Base-by-base conservation (phyloP, 2,329 filamentous ascomycete genomes). In the Phyllosticta citriasiana region DNA sequence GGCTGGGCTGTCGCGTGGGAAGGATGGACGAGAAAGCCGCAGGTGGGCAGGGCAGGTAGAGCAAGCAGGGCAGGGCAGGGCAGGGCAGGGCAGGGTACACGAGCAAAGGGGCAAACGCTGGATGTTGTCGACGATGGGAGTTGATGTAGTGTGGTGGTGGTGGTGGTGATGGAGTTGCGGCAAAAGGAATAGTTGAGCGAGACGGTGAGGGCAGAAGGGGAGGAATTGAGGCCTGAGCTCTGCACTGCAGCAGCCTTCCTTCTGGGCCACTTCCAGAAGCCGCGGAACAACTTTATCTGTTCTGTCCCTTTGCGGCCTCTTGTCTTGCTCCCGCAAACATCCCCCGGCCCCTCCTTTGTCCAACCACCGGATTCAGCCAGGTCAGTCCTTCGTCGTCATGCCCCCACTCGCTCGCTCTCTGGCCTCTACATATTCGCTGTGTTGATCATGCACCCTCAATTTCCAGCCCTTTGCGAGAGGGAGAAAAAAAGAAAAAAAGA, bases 271-370 rank as follows among this genome's bases (percentile, higher is more conserved):
- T 61, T 61, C 59, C 33, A 56, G 59, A 61, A 61, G 59, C 52
- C 53, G 53, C 59, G 26, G 59, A 61, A 61, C 59, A 61, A 61
- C 59, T 61, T 61, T 61, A 61, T 57, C 59, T 51, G 53, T 53
- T 40, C 58, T 40, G 10, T 40, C 33, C 33, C 33, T 40, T 40
- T 40, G 33, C 33, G 10, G 33, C 10, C 9, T 8, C 10, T 40
- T 40, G 33, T 16, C 10, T 40, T 40, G 10, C 4, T 12, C 33
- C 33, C 33, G 33, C 10, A 40, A 12, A 4, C 33, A 16, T 40
- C 33, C 33, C 33, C 9, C 9, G 6, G 33, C 26, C 7, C 4
- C 26, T 27, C 26, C 33, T 40, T 16, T 16, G 33, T 40, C 14
- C 33, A 40, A 40, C 33, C 33, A 10, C 33, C 33, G 33, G 2